A percentile compares a stretch with the other conserved stretches of the same genome.
Evolutionary conservation across 2,329 filamentous ascomycete genomes (phyloP).

Genomic region (Microsporum canis): DNA sequence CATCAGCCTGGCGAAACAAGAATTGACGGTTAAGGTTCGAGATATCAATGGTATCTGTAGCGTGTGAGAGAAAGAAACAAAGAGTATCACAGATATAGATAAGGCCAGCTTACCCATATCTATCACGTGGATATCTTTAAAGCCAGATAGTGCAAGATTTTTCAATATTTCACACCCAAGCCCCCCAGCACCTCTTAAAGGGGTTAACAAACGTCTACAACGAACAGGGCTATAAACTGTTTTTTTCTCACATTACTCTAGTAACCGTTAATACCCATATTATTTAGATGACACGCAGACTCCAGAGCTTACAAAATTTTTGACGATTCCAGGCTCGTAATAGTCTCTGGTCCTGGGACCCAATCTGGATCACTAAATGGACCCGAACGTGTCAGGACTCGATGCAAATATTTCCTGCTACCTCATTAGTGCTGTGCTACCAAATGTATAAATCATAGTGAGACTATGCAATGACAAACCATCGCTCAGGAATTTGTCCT

Average conservation of each 20-base stretch:
- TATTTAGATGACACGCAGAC: background rate
- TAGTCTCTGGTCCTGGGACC: conserved; percentile 41
- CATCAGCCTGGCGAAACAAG: conserved; percentile 81
- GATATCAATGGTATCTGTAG: conserved; percentile 85
- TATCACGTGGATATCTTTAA: conserved; percentile 95
- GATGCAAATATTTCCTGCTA: conserved; percentile 69
- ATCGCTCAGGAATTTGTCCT: conserved; percentile 13
- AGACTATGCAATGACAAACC: conserved; percentile 16
- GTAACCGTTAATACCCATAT: background rate
- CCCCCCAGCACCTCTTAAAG: conserved; percentile 71
- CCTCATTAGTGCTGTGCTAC: background rate
- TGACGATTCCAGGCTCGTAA: conserved; percentile 51
- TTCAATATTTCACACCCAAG: conserved; percentile 95
- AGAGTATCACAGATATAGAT: background rate
- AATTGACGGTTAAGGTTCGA: conserved; percentile 98
- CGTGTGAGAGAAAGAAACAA: conserved; percentile 12
- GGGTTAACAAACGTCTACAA: conserved; percentile 6
- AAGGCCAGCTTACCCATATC: conserved; percentile 66
- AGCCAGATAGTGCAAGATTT: conserved; percentile 86
- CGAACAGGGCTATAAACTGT: background rate
- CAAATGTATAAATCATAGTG: conserved; percentile 17
- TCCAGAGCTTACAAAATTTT: conserved; percentile 56
- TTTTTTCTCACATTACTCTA: conserved; percentile 26
- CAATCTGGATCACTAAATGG: conserved; percentile 65
- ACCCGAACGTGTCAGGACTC: conserved; percentile 61